A percentile compares a stretch with the other conserved stretches of the same genome.
Conservation (phyloP, 2,329 filamentous ascomycete genomes). For the Aspergillus vadensis region DNA sequence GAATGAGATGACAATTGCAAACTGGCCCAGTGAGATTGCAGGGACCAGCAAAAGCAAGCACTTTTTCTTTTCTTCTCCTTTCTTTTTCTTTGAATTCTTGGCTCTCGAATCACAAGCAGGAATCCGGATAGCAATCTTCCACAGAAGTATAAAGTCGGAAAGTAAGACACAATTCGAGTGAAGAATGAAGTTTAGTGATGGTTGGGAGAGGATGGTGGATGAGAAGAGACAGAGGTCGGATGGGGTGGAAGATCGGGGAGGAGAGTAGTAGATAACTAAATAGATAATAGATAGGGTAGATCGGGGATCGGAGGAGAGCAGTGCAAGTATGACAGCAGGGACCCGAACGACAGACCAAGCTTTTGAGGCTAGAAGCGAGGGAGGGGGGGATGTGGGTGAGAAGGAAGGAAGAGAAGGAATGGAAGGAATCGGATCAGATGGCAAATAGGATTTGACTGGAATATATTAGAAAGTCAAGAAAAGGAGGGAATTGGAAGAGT, state of each 20-base stretch:
- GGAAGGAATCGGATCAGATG: too few relatives aligned
- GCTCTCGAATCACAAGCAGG: neutral
- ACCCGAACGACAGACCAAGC: neutral
- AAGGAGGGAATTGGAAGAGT: conserved; percentile 5
- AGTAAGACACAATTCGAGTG: neutral
- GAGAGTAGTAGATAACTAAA: neutral
- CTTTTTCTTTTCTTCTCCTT: neutral
- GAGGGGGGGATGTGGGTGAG: conserved; percentile 2
- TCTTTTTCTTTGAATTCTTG: neutral
- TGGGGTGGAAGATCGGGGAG: conserved; percentile 1
- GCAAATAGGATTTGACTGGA: too few relatives aligned
- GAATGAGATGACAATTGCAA: conserved; percentile 31
- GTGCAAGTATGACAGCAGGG: neutral
- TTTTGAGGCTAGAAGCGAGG: neutral
- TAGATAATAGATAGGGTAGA: conserved; percentile 1
- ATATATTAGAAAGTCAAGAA: neutral
- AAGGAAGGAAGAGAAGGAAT: neutral
- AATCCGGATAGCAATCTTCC: conserved; percentile 23
- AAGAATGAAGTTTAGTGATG: neutral
- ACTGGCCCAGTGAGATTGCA: conserved; percentile 28
- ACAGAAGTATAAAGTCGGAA: conserved; percentile 20
- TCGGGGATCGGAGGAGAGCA: conserved; percentile 1
- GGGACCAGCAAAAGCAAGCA: conserved; percentile 10
- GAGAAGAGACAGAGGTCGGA: neutral
- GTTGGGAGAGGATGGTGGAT: neutral